Percentiles rank a stretch among this genome's conserved stretches.
These are phyloP conservation scores for Puccinia horiana DNA, from an alignment of 1,284 basidiomycete species.

Conservation along the genomic window DNA sequence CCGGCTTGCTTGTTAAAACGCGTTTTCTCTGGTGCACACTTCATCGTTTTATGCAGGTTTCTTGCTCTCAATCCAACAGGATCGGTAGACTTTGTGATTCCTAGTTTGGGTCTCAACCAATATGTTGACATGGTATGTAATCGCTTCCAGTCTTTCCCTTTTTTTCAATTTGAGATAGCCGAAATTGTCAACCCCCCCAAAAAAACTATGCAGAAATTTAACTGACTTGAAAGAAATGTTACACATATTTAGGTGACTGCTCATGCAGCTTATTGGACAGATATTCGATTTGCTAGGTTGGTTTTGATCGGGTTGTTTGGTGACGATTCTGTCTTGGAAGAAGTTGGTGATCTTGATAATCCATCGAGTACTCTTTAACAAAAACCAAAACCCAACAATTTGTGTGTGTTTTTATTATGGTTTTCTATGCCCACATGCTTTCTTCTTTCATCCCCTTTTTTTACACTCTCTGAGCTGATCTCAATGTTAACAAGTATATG, in stretches of 20 bases:
- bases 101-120: conserved; percentile 44
- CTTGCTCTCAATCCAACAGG: conserved; percentile 47
- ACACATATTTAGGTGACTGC: conserved; percentile 50
- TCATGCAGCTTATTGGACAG: conserved; percentile 48
- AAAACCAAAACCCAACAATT: neutral
- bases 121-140: conserved; percentile 48
- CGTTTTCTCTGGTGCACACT: neutral
- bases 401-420: too few species aligned
- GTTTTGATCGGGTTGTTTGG: conserved; percentile 40
- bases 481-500: too few species aligned
- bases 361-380: neutral
- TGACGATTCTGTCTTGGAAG: conserved; percentile 18
- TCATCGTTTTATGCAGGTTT: conserved; percentile 17
- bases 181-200: neutral
- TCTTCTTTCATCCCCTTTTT: too few species aligned
- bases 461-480: too few species aligned
- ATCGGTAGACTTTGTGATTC: conserved; percentile 47
- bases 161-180: neutral
- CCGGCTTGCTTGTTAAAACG: neutral
- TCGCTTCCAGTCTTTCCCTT: neutral
- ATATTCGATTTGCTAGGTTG: conserved; percentile 45
- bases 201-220: neutral
- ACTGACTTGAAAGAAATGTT: neutral
- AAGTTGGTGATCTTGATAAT: conserved; percentile 39
- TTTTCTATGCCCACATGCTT: too few species aligned